A percentile compares a stretch with the other conserved stretches of the same genome.
phyloP scores from a whole-genome alignment of 1,284 basidiomycete genomes.

The Heterobasidion annosum region DNA sequence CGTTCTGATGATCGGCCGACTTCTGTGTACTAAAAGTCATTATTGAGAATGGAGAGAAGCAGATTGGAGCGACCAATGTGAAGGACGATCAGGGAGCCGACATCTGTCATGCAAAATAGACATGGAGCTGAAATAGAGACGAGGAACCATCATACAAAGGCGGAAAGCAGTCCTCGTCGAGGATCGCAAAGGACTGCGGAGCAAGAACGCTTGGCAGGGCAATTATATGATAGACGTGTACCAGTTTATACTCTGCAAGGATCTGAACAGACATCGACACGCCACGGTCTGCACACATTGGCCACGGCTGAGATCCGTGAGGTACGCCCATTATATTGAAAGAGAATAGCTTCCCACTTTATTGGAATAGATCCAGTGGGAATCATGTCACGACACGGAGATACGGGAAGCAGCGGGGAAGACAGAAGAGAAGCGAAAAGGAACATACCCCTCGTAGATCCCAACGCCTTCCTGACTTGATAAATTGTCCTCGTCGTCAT shows the following conservation, averaged over 20 bases:
- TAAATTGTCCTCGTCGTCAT: slow-evolving; percentile 70
- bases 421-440: slow-evolving; percentile 5
- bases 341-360: no score
- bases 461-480: slow-evolving; percentile 73
- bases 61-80: slow-evolving; percentile 1
- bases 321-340: not conserved
- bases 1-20: slow-evolving; percentile 61
- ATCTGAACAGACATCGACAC: no score
- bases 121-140: not conserved
- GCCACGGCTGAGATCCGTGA: not conserved
- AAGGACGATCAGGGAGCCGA: not conserved
- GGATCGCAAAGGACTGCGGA: no score
- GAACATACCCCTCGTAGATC: slow-evolving; percentile 80
- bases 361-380: not conserved
- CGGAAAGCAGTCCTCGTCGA: no score
- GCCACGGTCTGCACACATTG: no score
- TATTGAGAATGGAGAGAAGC: slow-evolving; percentile 10
- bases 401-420: slow-evolving; percentile 10
- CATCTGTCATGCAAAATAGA: not conserved
- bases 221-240: no score
- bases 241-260: no score
- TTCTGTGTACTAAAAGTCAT: slow-evolving; percentile 63
- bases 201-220: no score
- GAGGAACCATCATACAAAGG: no score
- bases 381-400: not conserved